Conservation (phyloP, 106 monocot species). For the Acorus calamus region DNA sequence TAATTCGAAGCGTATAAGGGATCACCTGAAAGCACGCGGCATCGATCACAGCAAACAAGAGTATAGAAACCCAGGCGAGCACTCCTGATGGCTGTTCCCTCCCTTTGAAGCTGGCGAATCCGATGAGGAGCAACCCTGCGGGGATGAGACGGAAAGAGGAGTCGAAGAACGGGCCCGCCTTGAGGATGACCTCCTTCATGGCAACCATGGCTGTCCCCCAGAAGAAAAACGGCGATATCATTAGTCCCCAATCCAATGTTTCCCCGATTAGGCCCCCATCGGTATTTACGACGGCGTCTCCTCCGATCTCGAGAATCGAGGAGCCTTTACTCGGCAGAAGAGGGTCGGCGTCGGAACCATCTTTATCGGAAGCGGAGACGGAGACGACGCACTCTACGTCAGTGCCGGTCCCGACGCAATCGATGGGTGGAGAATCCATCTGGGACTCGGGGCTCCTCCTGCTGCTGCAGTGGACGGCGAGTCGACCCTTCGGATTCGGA, state of each 20-base stretch:
- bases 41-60: constrained; percentile 57
- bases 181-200: constrained; percentile 97
- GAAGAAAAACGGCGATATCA: constrained; percentile 96
- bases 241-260: constrained; percentile 40
- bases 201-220: constrained; percentile 99
- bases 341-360: constrained; percentile 10
- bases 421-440: constrained; percentile 13
- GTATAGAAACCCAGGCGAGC: constrained; percentile 76
- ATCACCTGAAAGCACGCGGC: constrained; percentile 95
- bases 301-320: constrained; percentile 16
- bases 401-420: constrained; percentile 59
- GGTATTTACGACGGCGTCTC: neutral
- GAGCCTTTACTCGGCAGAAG: constrained; percentile 9
- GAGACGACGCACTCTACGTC: constrained; percentile 44
- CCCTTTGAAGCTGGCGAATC: constrained; percentile 51
- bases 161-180: constrained; percentile 89
- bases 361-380: neutral
- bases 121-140: constrained; percentile 65
- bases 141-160: constrained; percentile 69
- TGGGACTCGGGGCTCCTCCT: constrained; percentile 5
- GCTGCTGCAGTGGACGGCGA: constrained; percentile 5
- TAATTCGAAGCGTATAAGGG: neutral
- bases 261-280: constrained; percentile 10
- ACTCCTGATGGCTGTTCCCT: constrained; percentile 50
- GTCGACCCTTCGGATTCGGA: neutral